These are phyloP conservation scores for Candida quercuum DNA, from an alignment of 805 yeast species.

Conservation along the genomic window DNA sequence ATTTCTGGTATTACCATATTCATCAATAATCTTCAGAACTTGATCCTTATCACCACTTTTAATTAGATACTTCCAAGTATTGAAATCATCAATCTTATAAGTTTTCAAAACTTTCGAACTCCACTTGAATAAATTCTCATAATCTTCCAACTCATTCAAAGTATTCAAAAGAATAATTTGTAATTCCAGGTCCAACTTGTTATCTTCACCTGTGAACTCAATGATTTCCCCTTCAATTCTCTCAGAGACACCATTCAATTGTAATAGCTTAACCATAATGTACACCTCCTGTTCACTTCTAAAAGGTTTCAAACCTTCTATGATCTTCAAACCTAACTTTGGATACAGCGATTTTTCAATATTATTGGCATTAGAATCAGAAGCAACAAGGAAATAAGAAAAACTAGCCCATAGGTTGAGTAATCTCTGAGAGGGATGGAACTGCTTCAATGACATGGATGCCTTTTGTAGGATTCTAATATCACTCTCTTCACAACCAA, in stretches of 20 bases:
- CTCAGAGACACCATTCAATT: conserved; percentile 27
- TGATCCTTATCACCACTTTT: conserved; percentile 36
- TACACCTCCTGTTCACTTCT: conserved; percentile 60
- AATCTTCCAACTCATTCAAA: conserved; percentile 35
- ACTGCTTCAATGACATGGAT: conserved; percentile 37
- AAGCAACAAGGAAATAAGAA: conserved; percentile 39
- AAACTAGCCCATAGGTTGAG: conserved; percentile 53
- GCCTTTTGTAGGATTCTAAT: conserved; percentile 49
- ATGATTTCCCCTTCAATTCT: conserved; percentile 31
- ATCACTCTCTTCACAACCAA: conserved; percentile 43
- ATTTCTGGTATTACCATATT: conserved; percentile 44
- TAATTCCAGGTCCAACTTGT: conserved; percentile 53
- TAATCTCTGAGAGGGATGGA: conserved; percentile 28
- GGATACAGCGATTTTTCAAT: conserved; percentile 51
- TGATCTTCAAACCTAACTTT: conserved; percentile 51
- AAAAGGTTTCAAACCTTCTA: conserved; percentile 48
- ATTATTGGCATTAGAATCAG: conserved; percentile 27
- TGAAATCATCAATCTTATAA: conserved; percentile 64
- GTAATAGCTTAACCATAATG: conserved; percentile 48
- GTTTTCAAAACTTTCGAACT: conserved; percentile 38
- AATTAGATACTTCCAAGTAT: conserved; percentile 59
- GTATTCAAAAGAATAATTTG: conserved; percentile 47
- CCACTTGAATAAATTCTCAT: conserved; percentile 37
- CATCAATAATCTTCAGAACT: conserved; percentile 29
- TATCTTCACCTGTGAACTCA: conserved; percentile 26